Conservation (phyloP, 116 monocot species). For the Papilionanthe hybrid region DNA sequence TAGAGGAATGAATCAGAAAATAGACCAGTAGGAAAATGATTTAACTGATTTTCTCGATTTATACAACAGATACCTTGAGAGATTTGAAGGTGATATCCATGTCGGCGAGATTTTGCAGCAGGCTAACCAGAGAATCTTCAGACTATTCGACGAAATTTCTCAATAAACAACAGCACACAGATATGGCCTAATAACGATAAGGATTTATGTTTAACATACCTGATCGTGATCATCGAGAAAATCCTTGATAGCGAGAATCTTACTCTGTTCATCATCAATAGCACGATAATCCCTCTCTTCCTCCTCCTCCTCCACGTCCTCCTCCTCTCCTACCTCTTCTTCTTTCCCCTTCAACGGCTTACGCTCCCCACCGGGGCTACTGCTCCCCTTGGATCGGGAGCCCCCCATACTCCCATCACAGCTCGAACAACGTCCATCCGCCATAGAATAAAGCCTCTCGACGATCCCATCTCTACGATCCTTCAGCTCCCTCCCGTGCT, state of each 20-base stretch:
- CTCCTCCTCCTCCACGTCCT: constrained; percentile 6
- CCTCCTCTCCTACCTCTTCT: constrained; percentile 9
- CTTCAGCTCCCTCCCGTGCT: constrained; percentile 45
- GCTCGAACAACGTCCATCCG: constrained; percentile 18
- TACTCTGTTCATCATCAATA: constrained; percentile 38
- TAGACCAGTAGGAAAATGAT: background rate
- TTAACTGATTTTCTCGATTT: background rate
- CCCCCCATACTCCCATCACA: constrained; percentile 12
- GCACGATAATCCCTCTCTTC: constrained; percentile 10
- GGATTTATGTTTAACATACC: constrained; percentile 17
- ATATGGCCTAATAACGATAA: background rate
- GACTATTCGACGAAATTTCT: constrained; percentile 23
- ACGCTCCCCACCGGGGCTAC: background rate
- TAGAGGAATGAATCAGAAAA: background rate
- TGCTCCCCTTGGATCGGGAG: constrained; percentile 14
- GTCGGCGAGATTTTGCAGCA: constrained; percentile 63
- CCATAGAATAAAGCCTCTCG: constrained; percentile 34
- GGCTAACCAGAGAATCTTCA: constrained; percentile 43
- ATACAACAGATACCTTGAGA: constrained; percentile 43
- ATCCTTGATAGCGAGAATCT: constrained; percentile 56
- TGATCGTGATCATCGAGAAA: constrained; percentile 59
- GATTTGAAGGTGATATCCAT: constrained; percentile 72
- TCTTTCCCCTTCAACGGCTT: background rate
- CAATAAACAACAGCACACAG: background rate
- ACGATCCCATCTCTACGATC: constrained; percentile 53